Evolutionary conservation across 495 filamentous ascomycete genomes (phyloP).

Genomic region (Aspergillus panamensis): DNA sequence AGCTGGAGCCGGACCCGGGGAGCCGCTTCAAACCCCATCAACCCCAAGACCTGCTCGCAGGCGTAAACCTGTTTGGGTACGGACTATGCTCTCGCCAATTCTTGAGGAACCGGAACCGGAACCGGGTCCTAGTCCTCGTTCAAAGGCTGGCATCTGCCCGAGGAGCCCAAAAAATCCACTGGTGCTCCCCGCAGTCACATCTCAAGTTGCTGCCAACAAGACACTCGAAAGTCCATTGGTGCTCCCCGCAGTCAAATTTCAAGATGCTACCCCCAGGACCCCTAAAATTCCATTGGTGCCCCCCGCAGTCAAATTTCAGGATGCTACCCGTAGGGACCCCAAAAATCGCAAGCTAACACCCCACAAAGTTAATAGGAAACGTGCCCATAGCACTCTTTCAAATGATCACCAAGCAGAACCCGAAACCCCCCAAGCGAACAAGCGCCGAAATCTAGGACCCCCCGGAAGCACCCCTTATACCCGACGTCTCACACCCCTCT

Average conservation of each 20-base stretch:
- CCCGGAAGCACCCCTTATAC: slow-evolving; percentile 23
- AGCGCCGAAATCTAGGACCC: slow-evolving; percentile 25
- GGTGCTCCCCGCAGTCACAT: not conserved
- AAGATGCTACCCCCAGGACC: too few species aligned
- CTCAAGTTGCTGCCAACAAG: not conserved
- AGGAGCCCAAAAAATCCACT: not conserved
- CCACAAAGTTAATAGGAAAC: slow-evolving; percentile 22
- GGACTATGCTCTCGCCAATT: slow-evolving; percentile 14
- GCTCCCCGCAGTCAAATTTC: not conserved
- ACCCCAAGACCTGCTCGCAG: not conserved
- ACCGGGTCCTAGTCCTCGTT: not conserved
- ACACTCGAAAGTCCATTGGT: not conserved
- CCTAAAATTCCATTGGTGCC: not conserved
- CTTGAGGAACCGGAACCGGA: slow-evolving; percentile 14
- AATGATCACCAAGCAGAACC: not conserved
- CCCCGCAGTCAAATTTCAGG: not conserved
- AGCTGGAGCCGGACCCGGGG: slow-evolving; percentile 1
- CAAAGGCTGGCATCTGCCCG: slow-evolving; percentile 8
- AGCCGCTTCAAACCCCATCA: not conserved
- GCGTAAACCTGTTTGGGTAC: not conserved
- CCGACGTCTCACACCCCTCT: slow-evolving; percentile 14
- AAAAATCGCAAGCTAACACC: slow-evolving; percentile 15
- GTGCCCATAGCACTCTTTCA: slow-evolving; percentile 7
- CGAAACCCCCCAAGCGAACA: slow-evolving; percentile 19
- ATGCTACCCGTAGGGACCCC: not conserved